Evolutionary conservation across 805 yeast genomes (phyloP), one percentile per base, ranked within the genome.

Genomic region (Saturnispora sekii): DNA sequence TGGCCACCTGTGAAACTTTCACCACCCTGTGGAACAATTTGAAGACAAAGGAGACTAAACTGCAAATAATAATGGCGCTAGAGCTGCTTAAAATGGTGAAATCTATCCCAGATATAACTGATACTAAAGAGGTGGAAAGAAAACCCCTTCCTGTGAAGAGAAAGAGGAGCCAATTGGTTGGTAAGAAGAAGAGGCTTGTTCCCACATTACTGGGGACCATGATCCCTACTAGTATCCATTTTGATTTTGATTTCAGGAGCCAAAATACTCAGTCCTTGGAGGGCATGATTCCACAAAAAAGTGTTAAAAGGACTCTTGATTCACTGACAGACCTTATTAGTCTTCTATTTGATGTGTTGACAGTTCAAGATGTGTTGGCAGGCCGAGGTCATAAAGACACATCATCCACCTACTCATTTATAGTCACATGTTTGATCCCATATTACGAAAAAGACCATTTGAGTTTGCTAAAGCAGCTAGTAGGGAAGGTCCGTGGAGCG

Each of bases 191-290:
- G 42, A 46, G 64, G 30, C 46, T 62, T 7, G 55, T 63, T 3
- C 66, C 67, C 3, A 63, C 67, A 0, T 43, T 63, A 8, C 46
- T 60, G 17, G 67, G 67, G 5, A 60, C 63, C 0, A 60, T 51
- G 1, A 41, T 58, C 16, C 56, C 62, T 3, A 28, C 52, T 26
- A 46, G 45, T 36, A 21, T 47, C 3, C 52, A 52, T 11, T 60
- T 58, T 50, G 59, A 59, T 16, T 51, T 58, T 2, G 66, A 62
- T 50, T 45, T 60, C 2, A 50, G 59, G 41, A 32, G 39, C 21
- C 26, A 35, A 28, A 32, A 21, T 18, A 14, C 38, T 6, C 45
- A 36, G n/a, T 15, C 29, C 10, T 15, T 37, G 12, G 32, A 42
- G 16, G 35, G 29, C 10, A 33, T 16, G 16, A 29, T 32, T 9